phyloP scores from a whole-genome alignment of 306 rosid species.

The Cucurbita maxima region DNA sequence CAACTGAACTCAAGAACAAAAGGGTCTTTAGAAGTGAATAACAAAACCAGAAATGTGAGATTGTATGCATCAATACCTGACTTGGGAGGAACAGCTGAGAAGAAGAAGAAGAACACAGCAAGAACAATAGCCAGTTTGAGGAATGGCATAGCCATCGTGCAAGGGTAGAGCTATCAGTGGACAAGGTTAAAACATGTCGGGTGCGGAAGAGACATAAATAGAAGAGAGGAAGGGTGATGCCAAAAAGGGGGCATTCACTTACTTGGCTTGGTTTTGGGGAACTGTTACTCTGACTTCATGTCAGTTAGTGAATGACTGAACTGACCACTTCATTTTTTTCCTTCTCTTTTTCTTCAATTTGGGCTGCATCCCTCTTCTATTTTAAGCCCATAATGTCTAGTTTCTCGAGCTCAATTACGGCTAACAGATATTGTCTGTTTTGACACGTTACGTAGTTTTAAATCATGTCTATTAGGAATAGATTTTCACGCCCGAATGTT shows the following conservation, averaged over 20 bases:
- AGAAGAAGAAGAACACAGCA: not conserved
- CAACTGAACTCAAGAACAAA: not conserved
- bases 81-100: not conserved
- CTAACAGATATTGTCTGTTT: no score
- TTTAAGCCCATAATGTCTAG: no score
- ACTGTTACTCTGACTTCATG: not conserved
- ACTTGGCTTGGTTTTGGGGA: not conserved
- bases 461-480: no score
- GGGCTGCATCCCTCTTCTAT: no score
- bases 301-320: not conserved
- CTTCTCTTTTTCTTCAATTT: no score
- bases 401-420: no score
- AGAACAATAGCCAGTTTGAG: not conserved
- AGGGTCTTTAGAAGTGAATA: no score
- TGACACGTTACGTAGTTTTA: no score
- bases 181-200: not conserved
- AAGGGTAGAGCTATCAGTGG: not conserved
- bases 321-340: not conserved
- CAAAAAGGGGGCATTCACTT: not conserved
- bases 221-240: not conserved
- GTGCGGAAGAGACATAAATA: constrained; percentile 4
- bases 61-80: not conserved
- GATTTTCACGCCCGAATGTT: no score
- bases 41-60: no score
- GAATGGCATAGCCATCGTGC: not conserved